Evolutionary conservation across 2,329 filamentous ascomycete species (phyloP).

Genomic region (Tolypocladium tundrense): DNA sequence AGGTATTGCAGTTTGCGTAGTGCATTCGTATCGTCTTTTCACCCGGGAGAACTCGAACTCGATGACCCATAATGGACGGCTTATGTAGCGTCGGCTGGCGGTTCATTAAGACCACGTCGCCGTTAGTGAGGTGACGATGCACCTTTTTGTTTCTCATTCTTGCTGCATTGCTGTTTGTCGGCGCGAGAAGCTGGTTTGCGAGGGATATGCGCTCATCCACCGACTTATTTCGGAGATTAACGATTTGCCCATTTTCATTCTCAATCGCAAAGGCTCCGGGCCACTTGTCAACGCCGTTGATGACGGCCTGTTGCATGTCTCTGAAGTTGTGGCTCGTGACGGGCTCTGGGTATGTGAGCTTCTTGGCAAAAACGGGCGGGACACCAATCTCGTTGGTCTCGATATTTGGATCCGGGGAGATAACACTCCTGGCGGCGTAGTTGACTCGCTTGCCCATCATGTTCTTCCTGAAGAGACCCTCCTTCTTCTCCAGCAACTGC

Average conservation of each 20-base stretch:
- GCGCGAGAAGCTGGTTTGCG: slow-evolving; percentile 86
- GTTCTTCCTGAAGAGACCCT: slow-evolving; percentile 95
- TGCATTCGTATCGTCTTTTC: slow-evolving; percentile 99
- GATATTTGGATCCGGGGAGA: slow-evolving; percentile 96
- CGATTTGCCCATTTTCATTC: slow-evolving; percentile 86
- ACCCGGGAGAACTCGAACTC: slow-evolving; percentile 80
- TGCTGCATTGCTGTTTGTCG: slow-evolving; percentile 62
- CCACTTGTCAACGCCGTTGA: slow-evolving; percentile 90
- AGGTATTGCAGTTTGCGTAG: slow-evolving; percentile 98
- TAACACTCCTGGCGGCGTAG: slow-evolving; percentile 93
- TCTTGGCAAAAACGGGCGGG: slow-evolving; percentile 93
- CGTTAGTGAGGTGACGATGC: slow-evolving; percentile 88
- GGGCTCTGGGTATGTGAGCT: slow-evolving; percentile 91
- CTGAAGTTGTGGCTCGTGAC: slow-evolving; percentile 96
- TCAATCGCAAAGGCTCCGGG: slow-evolving; percentile 91
- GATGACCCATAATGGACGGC: slow-evolving; percentile 97
- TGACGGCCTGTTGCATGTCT: slow-evolving; percentile 89
- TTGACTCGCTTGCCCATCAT: slow-evolving; percentile 99
- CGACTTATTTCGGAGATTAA: slow-evolving; percentile 79
- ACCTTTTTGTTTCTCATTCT: slow-evolving; percentile 90
- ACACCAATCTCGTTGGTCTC: slow-evolving; percentile 99
- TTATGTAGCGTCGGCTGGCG: slow-evolving; percentile 96
- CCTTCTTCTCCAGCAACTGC: slow-evolving; percentile 96
- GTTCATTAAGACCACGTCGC: slow-evolving; percentile 97
- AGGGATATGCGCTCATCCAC: slow-evolving; percentile 79